Conservation (phyloP, 352 stramenopile species). For the Globisporangium canariense region DNA sequence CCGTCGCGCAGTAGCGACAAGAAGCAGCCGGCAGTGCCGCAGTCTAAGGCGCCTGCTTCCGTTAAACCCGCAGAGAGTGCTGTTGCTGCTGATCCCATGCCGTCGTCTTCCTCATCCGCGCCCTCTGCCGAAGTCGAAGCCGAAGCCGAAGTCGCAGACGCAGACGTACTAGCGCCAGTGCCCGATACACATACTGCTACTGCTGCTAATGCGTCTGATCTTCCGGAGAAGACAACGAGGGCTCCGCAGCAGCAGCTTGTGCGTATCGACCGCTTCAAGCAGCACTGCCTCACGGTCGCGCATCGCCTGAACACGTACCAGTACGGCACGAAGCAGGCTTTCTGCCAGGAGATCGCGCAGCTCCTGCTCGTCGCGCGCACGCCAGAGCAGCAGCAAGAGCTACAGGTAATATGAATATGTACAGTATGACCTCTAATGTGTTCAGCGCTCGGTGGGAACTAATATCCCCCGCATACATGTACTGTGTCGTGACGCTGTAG, state of each 20-base stretch:
- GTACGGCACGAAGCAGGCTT: constrained; percentile 50
- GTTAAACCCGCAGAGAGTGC: not conserved
- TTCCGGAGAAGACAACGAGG: not conserved
- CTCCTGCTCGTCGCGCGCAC: constrained; percentile 27
- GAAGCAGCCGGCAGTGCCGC: not conserved
- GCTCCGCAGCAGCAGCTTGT: constrained; percentile 1
- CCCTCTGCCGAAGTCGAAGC: not conserved
- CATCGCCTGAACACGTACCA: constrained; percentile 60
- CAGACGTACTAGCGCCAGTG: not conserved
- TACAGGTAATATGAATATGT: constrained; percentile 12
- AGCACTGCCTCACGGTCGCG: constrained; percentile 39
- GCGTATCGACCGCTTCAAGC: constrained; percentile 18
- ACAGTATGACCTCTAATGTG: too few relatives aligned
- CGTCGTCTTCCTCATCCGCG: not conserved
- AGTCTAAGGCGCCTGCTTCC: not conserved
- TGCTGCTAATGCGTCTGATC: not conserved
- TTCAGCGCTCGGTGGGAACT: not conserved
- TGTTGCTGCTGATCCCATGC: not conserved
- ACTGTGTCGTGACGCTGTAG: not conserved
- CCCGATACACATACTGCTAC: not conserved
- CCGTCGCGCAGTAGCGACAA: not conserved
- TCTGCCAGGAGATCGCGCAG: constrained; percentile 48
- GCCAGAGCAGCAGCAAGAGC: constrained; percentile 22
- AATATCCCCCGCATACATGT: not conserved
- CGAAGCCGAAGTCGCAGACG: too few relatives aligned